These are phyloP conservation scores for Alternaria novae-zelandiae DNA, from an alignment of 2,329 filamentous ascomycete species.

Conservation along the genomic window DNA sequence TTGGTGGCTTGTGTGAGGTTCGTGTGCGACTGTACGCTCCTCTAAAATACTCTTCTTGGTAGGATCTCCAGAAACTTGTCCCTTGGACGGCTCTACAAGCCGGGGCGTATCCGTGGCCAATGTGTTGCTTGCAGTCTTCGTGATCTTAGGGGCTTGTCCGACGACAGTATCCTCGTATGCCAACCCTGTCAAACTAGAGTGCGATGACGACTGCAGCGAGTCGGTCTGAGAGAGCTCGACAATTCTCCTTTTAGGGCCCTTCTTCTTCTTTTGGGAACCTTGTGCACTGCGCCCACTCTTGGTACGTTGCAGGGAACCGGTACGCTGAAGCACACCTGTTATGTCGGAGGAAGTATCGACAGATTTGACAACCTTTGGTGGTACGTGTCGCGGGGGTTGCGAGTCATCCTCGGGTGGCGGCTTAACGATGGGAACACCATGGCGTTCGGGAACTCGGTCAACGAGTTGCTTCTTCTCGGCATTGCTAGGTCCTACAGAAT, in stretches of 20 bases:
- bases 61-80: slow-evolving; percentile 36
- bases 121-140: slow-evolving; percentile 19
- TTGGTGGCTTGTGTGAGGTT: slow-evolving; percentile 32
- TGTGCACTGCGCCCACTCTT: slow-evolving; percentile 41
- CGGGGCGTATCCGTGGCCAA: slow-evolving; percentile 26
- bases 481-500: slow-evolving; percentile 82
- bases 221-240: slow-evolving; percentile 62
- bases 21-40: slow-evolving; percentile 27
- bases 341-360: slow-evolving; percentile 27
- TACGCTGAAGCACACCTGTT: slow-evolving; percentile 28
- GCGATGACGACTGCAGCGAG: slow-evolving; percentile 39
- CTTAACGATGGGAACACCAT: slow-evolving; percentile 79
- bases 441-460: slow-evolving; percentile 78
- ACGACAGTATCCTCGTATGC: slow-evolving; percentile 31
- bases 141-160: slow-evolving; percentile 24
- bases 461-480: slow-evolving; percentile 83
- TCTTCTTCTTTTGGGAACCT: slow-evolving; percentile 65
- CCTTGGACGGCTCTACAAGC: slow-evolving; percentile 35
- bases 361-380: slow-evolving; percentile 62
- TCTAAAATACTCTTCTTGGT: slow-evolving; percentile 32
- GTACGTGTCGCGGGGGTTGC: slow-evolving; percentile 61
- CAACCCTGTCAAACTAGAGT: slow-evolving; percentile 36
- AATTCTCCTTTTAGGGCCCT: slow-evolving; percentile 62
- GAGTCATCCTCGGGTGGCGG: slow-evolving; percentile 66
- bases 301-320: slow-evolving; percentile 41